A percentile compares a stretch with the other conserved stretches of the same genome.
Conservation (phyloP, 768 basidiomycete species). For the Lyophyllum shimeji region DNA sequence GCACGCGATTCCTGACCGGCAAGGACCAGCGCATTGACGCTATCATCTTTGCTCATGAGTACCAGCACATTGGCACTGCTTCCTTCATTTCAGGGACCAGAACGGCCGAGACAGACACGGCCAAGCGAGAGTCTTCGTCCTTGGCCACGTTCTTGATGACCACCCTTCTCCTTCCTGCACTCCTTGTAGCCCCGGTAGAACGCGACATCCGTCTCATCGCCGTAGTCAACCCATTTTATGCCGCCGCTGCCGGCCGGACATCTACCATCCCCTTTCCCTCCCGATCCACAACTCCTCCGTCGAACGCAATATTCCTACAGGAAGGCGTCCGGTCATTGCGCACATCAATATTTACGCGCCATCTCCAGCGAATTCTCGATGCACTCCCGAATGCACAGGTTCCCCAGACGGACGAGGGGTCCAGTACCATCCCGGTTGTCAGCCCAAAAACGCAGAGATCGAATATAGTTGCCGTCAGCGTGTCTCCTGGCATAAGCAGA, state of each 20-base stretch:
- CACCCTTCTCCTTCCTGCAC: slow-evolving; percentile 74
- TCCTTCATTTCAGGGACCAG: slow-evolving; percentile 23
- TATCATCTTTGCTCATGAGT: slow-evolving; percentile 76
- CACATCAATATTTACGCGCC: slow-evolving; percentile 62
- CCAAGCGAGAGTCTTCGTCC: slow-evolving; percentile 47
- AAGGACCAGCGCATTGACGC: slow-evolving; percentile 75
- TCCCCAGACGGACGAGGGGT: slow-evolving; percentile 39
- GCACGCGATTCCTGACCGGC: slow-evolving; percentile 61
- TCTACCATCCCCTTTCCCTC: slow-evolving; percentile 25
- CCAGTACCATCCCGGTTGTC: slow-evolving; percentile 36
- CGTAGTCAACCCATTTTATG: slow-evolving; percentile 87
- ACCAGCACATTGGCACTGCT: slow-evolving; percentile 57
- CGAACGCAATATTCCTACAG: slow-evolving; percentile 41
- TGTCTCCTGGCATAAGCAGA: slow-evolving; percentile 76
- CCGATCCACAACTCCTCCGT: slow-evolving; percentile 9
- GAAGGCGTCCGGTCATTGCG: slow-evolving; percentile 71
- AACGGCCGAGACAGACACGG: slow-evolving; percentile 25
- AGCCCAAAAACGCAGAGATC: slow-evolving; percentile 50
- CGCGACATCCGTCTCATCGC: slow-evolving; percentile 89
- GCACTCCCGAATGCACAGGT: slow-evolving; percentile 69
- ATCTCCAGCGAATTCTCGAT: slow-evolving; percentile 83
- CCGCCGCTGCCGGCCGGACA: slow-evolving; percentile 63
- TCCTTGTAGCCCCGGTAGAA: slow-evolving; percentile 83
- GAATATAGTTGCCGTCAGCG: slow-evolving; percentile 73
- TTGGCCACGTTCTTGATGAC: slow-evolving; percentile 76